Conservation (phyloP, 805 yeast genomes). For the Pachysolen tannophilus region DNA sequence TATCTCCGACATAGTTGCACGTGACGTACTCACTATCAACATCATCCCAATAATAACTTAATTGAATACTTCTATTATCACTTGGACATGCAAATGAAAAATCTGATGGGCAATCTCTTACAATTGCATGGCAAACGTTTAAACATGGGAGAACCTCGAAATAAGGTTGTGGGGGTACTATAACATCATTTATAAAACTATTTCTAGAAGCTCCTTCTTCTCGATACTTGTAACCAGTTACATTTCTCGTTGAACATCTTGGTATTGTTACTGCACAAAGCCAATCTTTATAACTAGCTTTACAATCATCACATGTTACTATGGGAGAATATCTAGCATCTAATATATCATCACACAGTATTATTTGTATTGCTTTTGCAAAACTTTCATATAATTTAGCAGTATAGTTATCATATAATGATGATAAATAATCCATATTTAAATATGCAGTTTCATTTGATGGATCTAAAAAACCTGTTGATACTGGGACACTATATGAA, state of each 20-base stretch:
- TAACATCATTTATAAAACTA: constrained; percentile 40
- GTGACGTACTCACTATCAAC: too few relatives aligned
- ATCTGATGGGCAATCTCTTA: constrained; percentile 74
- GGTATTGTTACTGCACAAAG: constrained; percentile 85
- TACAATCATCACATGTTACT: constrained; percentile 66
- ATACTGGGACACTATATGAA: constrained; percentile 78
- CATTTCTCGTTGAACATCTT: constrained; percentile 55
- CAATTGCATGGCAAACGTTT: constrained; percentile 70
- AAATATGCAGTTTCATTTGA: constrained; percentile 15
- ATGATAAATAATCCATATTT: constrained; percentile 27
- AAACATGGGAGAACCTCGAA: constrained; percentile 84
- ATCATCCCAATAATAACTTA: constrained; percentile 37
- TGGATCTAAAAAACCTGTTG: constrained; percentile 13
- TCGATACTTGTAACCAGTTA: constrained; percentile 38
- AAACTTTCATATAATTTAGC: constrained; percentile 51
- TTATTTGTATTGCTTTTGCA: constrained; percentile 64
- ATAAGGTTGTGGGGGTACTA: constrained; percentile 50
- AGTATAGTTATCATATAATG: constrained; percentile 61
- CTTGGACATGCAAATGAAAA: constrained; percentile 73
- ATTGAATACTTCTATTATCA: constrained; percentile 21
- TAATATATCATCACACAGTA: constrained; percentile 62
- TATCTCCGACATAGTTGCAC: too few relatives aligned
- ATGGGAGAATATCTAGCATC: constrained; percentile 72
- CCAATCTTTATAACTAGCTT: constrained; percentile 71
- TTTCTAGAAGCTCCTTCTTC: constrained; percentile 49